Evolutionary conservation across 805 yeast genomes (phyloP).

Genomic region (Starmerella stigmatis): DNA sequence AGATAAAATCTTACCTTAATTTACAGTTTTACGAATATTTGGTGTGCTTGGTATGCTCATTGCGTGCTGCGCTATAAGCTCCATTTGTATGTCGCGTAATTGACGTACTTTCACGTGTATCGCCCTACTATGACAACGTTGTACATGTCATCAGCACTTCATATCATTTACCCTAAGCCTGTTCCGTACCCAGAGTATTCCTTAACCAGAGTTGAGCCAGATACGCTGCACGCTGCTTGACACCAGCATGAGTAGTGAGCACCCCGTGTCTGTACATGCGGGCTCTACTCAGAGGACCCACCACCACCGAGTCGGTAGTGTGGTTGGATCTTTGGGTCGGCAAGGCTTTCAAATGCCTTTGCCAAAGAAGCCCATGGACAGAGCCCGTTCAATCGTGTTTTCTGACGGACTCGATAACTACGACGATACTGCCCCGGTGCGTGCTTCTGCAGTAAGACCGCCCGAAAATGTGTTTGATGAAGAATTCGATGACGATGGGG

Average conservation of each 20-base stretch:
- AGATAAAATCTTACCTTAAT: background rate
- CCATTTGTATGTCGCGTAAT: too few relatives aligned
- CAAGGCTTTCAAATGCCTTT: constrained; percentile 19
- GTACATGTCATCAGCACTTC: constrained; percentile 2
- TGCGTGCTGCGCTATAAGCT: too few relatives aligned
- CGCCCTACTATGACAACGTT: background rate
- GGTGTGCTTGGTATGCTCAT: background rate
- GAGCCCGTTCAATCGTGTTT: constrained; percentile 14
- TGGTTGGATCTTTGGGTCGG: constrained; percentile 22
- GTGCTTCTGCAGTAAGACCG: too few relatives aligned
- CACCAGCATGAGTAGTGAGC: background rate
- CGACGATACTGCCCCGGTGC: background rate
- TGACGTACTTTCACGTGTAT: too few relatives aligned
- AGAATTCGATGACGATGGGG: constrained; percentile 16
- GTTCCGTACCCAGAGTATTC: too few relatives aligned
- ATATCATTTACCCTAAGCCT: constrained; percentile 2
- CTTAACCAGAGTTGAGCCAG: background rate
- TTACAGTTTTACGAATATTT: background rate
- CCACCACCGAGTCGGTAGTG: constrained; percentile 14
- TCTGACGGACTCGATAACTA: constrained; percentile 16
- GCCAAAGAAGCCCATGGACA: constrained; percentile 11
- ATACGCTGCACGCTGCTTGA: background rate
- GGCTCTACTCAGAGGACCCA: background rate
- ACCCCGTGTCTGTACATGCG: background rate
- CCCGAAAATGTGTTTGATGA: background rate